A percentile compares a stretch with the other conserved stretches of the same genome.
Evolutionary conservation across 2,329 filamentous ascomycete species (phyloP).

Genomic region (Xylariaceae sp.): DNA sequence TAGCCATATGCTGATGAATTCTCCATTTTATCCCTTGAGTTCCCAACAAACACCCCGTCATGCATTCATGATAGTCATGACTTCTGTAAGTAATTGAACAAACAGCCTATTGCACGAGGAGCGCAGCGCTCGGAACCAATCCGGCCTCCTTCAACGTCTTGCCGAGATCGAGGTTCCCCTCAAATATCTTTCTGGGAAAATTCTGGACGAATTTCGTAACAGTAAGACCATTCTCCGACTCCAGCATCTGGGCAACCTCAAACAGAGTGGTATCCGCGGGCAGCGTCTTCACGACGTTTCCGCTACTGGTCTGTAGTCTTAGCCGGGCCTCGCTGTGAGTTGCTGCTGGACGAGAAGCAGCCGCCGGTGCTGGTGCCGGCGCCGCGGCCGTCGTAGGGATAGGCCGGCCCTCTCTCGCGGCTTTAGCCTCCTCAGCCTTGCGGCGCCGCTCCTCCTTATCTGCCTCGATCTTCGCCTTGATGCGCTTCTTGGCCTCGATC

Average conservation of each 20-base stretch:
- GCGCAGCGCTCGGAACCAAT: constrained; percentile 84
- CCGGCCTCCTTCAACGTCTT: constrained; percentile 93
- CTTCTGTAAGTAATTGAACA: background rate
- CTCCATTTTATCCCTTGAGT: constrained; percentile 6
- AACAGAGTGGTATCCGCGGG: constrained; percentile 90
- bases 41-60: constrained; percentile 26
- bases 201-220: constrained; percentile 81
- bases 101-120: constrained; percentile 68
- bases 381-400: constrained; percentile 37
- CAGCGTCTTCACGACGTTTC: constrained; percentile 84
- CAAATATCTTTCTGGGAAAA: constrained; percentile 83
- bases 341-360: constrained; percentile 61
- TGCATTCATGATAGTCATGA: constrained; percentile 20
- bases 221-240: constrained; percentile 68
- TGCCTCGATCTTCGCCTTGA: constrained; percentile 91
- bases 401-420: constrained; percentile 76
- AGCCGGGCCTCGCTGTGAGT: constrained; percentile 80
- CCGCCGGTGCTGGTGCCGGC: constrained; percentile 47
- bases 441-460: constrained; percentile 88
- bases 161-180: constrained; percentile 72
- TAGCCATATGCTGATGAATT: background rate
- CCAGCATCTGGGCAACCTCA: constrained; percentile 80
- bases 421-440: constrained; percentile 85
- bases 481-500: constrained; percentile 80
- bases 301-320: constrained; percentile 74